These are phyloP conservation scores for Calocera viscosa DNA, from an alignment of 768 basidiomycete genomes.

Conservation along the genomic window DNA sequence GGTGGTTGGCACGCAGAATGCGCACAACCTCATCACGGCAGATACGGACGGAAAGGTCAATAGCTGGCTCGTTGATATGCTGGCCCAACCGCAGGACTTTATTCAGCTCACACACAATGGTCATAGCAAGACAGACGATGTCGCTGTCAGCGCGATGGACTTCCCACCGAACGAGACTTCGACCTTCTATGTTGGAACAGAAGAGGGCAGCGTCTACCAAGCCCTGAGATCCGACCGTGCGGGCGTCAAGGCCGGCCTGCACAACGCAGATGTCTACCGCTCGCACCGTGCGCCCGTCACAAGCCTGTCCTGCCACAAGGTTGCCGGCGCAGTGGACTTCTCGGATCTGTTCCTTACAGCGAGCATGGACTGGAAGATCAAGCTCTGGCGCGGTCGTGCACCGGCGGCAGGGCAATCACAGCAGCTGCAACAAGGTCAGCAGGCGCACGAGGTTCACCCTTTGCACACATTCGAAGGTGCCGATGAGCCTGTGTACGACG, in stretches of 20 bases:
- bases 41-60: slow-evolving; percentile 96
- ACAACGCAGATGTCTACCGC: slow-evolving; percentile 84
- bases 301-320: slow-evolving; percentile 89
- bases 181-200: slow-evolving; percentile 95
- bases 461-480: slow-evolving; percentile 94
- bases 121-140: slow-evolving; percentile 94
- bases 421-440: slow-evolving; percentile 51
- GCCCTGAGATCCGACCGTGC: slow-evolving; percentile 96
- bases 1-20: slow-evolving; percentile 97
- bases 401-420: slow-evolving; percentile 48
- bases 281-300: slow-evolving; percentile 90
- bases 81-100: slow-evolving; percentile 86
- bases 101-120: slow-evolving; percentile 63
- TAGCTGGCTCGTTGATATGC: slow-evolving; percentile 97
- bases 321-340: slow-evolving; percentile 83
- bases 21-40: slow-evolving; percentile 90
- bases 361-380: slow-evolving; percentile 96
- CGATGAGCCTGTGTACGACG: slow-evolving; percentile 97
- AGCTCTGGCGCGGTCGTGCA: slow-evolving; percentile 58
- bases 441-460: slow-evolving; percentile 46
- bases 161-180: slow-evolving; percentile 95
- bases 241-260: slow-evolving; percentile 88
- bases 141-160: slow-evolving; percentile 83
- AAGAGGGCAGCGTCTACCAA: slow-evolving; percentile 94
- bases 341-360: slow-evolving; percentile 87